Evolutionary conservation across 2,329 filamentous ascomycete species (phyloP).

Genomic region (Aspergillus sp.): DNA sequence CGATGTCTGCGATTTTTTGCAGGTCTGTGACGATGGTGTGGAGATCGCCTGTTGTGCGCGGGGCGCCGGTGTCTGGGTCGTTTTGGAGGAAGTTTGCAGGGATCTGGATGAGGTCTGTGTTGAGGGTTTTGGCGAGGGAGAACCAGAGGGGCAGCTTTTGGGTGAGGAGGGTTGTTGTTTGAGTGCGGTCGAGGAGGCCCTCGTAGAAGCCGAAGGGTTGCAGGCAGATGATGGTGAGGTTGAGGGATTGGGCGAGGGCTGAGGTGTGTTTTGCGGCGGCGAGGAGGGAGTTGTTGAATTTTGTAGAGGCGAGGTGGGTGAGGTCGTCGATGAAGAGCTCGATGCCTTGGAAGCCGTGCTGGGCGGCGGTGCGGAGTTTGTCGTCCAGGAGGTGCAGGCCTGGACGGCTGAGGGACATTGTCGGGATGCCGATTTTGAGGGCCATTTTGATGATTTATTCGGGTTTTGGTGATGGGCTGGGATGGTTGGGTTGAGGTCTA

Average conservation of each 20-base stretch:
- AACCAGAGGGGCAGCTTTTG: conserved; percentile 69
- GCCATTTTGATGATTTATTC: neutral
- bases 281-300: conserved; percentile 23
- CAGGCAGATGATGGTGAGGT: conserved; percentile 52
- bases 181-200: conserved; percentile 63
- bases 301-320: conserved; percentile 27
- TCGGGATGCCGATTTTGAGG: conserved; percentile 61
- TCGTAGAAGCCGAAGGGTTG: conserved; percentile 80
- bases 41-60: conserved; percentile 49
- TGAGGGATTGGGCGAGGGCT: conserved; percentile 42
- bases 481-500: neutral
- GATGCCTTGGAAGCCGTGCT: conserved; percentile 35
- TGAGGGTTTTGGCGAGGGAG: conserved; percentile 60
- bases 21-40: conserved; percentile 63
- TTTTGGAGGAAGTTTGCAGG: conserved; percentile 65
- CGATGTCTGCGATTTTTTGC: conserved; percentile 65
- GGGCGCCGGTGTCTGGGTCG: conserved; percentile 36
- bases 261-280: conserved; percentile 45
- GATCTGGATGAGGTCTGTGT: conserved; percentile 72
- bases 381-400: conserved; percentile 66
- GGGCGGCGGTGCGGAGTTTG: conserved; percentile 68
- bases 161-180: conserved; percentile 58
- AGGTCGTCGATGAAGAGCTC: conserved; percentile 40
- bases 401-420: conserved; percentile 73
- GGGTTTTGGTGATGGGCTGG: too few species aligned